These are phyloP conservation scores for Cordyceps fumosorosea DNA, from an alignment of 2,329 filamentous ascomycete genomes.

Conservation along the genomic window DNA sequence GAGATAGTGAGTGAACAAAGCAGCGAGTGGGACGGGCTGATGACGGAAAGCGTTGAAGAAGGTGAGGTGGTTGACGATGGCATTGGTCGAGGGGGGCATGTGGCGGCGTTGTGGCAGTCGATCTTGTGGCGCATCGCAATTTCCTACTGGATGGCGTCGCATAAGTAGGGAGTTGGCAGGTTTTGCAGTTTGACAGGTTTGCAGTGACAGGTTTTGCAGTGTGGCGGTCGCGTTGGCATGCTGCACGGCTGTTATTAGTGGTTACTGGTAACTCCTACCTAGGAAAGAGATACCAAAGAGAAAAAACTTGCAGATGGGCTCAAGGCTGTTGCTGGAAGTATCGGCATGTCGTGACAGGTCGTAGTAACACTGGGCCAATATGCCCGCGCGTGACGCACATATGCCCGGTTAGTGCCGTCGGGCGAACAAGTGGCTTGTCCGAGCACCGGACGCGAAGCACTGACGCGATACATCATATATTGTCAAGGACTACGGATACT, in stretches of 20 bases:
- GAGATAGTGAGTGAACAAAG: background rate
- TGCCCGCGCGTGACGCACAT: background rate
- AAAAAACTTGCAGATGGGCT: background rate
- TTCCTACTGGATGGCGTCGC: constrained; percentile 3
- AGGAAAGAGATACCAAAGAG: background rate
- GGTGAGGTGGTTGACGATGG: constrained; percentile 2
- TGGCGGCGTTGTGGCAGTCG: constrained; percentile 1
- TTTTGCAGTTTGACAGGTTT: constrained; percentile 1
- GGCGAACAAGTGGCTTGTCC: background rate
- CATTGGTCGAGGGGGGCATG: background rate
- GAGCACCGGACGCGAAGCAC: constrained; percentile 6
- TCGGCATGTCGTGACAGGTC: background rate
- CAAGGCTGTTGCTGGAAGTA: background rate
- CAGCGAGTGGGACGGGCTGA: background rate
- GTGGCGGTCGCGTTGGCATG: background rate
- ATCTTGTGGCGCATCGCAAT: constrained; percentile 14
- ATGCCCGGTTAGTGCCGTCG: background rate
- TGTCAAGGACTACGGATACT: background rate
- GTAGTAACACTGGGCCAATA: background rate
- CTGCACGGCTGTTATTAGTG: background rate
- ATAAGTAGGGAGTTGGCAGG: background rate
- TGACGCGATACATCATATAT: background rate
- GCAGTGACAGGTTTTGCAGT: background rate
- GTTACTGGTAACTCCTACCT: background rate
- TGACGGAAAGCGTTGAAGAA: background rate